phyloP scores from a whole-genome alignment of 805 yeast genomes.

The Teunomyces pallodes region DNA sequence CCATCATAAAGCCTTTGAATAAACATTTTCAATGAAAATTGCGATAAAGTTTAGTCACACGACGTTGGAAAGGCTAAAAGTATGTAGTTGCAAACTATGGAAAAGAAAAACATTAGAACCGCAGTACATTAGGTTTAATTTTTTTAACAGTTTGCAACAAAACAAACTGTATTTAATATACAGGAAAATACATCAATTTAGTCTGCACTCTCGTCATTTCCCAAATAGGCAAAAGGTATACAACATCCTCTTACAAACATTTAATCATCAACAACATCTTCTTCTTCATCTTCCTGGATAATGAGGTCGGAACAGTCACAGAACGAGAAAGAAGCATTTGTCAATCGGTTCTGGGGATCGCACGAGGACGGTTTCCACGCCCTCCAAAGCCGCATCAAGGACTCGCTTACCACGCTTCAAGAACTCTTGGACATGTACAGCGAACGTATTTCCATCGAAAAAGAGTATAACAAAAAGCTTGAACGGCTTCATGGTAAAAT shows the following conservation, averaged over 20 bases:
- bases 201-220: neutral
- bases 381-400: constrained; percentile 55
- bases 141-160: too few relatives aligned
- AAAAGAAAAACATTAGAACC: neutral
- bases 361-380: constrained; percentile 60
- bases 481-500: constrained; percentile 46
- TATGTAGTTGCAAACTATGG: too few relatives aligned
- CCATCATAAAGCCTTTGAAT: too few relatives aligned
- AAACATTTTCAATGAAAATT: too few relatives aligned
- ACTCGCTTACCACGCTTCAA: constrained; percentile 53
- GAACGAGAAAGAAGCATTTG: constrained; percentile 25
- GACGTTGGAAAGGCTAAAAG: too few relatives aligned
- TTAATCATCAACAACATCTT: constrained; percentile 1
- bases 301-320: constrained; percentile 1
- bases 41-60: too few relatives aligned
- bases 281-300: neutral
- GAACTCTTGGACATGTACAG: constrained; percentile 35
- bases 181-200: too few relatives aligned
- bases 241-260: neutral
- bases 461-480: constrained; percentile 63
- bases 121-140: neutral
- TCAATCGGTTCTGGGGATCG: constrained; percentile 60
- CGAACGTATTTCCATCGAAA: constrained; percentile 59
- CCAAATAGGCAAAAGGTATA: constrained; percentile 3
- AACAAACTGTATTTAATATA: too few relatives aligned